Base-by-base conservation (phyloP, 805 yeast species). In the Suhomyces xylopsoci region DNA sequence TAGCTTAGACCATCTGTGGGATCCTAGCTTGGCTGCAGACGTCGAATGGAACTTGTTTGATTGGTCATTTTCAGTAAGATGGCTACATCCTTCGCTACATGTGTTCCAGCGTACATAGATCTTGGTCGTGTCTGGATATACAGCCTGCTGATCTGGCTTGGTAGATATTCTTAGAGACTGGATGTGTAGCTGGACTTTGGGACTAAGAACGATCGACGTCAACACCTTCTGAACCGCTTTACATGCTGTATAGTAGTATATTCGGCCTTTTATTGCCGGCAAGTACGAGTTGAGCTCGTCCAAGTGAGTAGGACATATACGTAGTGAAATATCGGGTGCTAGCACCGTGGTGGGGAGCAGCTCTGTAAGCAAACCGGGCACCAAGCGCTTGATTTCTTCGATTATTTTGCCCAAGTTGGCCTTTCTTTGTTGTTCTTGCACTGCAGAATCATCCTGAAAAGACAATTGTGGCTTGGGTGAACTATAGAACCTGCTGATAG, bases 31-130 rank as follows among this genome's bases (percentile, higher is more conserved):
- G 3, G 79, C 78, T 42, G 66, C 67, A 6, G 79, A 65, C 0
- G 80, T 75, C 17, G 73, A 66, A 47, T 60, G 61, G 46, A 55
- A 56, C 46, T 34, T 48, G 4, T 49, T 45, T 19, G 40, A 49
- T 2, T 50, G 48, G 5, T 48, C 44, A 12, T 52, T 63, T 26
- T 52, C 53, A 25, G 49, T 56, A 42, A 82, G 66, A 65, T 83
- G 86, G 5, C 58, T 59, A 59, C 87, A 82, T 2, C 80, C 80
- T 36, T 76, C 78, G 5, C 70, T 63, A 58, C 87, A 82, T 1
- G 87, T 83, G 41, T 76, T 68, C 87, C 87, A 84, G 54, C 84
- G 72, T 12, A 84, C 64, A 44, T 76, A 68, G 9, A 84, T 68
- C 56, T 82, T 82, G 5, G 84, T 78, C 4, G 83, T 66, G 49